phyloP scores from a whole-genome alignment of 306 rosid genomes.

The Begonia peltatifolia region DNA sequence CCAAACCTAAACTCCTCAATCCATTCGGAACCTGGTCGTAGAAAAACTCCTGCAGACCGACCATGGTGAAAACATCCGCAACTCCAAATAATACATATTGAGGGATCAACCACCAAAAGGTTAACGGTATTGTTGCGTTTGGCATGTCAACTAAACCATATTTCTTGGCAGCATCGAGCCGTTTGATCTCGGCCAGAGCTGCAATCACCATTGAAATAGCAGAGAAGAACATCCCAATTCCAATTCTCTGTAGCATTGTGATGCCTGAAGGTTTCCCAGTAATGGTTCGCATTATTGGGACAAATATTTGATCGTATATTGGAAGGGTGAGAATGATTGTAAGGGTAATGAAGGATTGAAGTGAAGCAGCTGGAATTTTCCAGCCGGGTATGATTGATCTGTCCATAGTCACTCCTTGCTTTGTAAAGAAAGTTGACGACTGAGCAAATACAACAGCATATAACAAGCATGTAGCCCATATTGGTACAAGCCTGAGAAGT shows the following conservation, averaged over 20 bases:
- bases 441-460: constrained; percentile 29
- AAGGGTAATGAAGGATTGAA: constrained; percentile 22
- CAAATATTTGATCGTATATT: constrained; percentile 40
- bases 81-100: constrained; percentile 48
- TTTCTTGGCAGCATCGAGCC: constrained; percentile 44
- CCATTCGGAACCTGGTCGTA: constrained; percentile 63
- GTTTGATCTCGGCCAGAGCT: constrained; percentile 39
- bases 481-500: constrained; percentile 27
- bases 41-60: constrained; percentile 72
- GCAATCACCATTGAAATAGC: constrained; percentile 26
- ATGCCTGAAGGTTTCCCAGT: constrained; percentile 48
- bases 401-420: constrained; percentile 48
- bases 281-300: constrained; percentile 33
- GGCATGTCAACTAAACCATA: constrained; percentile 40
- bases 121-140: constrained; percentile 40
- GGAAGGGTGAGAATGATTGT: constrained; percentile 23
- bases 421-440: constrained; percentile 36
- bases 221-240: constrained; percentile 49
- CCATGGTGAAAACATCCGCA: constrained; percentile 42
- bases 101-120: constrained; percentile 65
- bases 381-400: constrained; percentile 27
- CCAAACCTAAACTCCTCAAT: constrained; percentile 56
- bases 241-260: constrained; percentile 59
- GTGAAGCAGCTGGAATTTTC: constrained; percentile 45
- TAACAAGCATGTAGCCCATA: constrained; percentile 32